phyloP scores from a whole-genome alignment of 2,329 filamentous ascomycete species.

The Cordyceps pruinosa region DNA sequence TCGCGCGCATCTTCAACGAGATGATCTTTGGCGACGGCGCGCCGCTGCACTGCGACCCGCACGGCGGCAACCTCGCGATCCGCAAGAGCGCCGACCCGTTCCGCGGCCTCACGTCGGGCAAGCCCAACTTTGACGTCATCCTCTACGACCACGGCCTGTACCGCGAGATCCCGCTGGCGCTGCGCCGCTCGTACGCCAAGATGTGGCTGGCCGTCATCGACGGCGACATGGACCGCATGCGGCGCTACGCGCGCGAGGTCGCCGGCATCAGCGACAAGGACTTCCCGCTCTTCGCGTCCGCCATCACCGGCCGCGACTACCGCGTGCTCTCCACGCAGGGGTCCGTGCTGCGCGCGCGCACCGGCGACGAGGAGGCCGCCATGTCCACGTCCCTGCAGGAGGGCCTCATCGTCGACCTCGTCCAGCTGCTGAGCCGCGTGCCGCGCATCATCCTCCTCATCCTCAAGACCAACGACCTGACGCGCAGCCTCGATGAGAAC shows the following conservation, averaged over 20 bases:
- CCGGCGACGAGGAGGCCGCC: conserved; percentile 72
- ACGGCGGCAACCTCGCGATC: conserved; percentile 93
- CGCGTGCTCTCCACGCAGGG: conserved; percentile 59
- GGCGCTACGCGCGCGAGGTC: conserved; percentile 79
- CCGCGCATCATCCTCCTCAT: conserved; percentile 90
- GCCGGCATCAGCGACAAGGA: conserved; percentile 83
- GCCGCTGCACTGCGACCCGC: conserved; percentile 91
- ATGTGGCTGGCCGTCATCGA: conserved; percentile 96
- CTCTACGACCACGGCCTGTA: conserved; percentile 97
- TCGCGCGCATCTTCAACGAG: conserved; percentile 94
- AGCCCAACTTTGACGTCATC: conserved; percentile 85
- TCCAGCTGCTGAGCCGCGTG: conserved; percentile 80
- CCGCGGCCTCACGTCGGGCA: conserved; percentile 40
- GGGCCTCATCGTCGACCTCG: conserved; percentile 79
- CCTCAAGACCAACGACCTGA: conserved; percentile 95
- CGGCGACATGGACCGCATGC: conserved; percentile 78
- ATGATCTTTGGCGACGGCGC: conserved; percentile 95
- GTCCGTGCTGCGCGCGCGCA: conserved; percentile 52
- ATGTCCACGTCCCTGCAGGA: conserved; percentile 81
- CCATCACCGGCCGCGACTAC: conserved; percentile 92
- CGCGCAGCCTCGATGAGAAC: conserved; percentile 86
- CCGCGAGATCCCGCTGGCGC: conserved; percentile 72
- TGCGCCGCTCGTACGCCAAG: conserved; percentile 86
- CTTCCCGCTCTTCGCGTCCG: conserved; percentile 91
- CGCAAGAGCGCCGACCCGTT: conserved; percentile 63